A percentile compares a stretch with the other conserved stretches of the same genome.
Conservation (phyloP, 805 yeast species). For the Suhomyces sp. region DNA sequence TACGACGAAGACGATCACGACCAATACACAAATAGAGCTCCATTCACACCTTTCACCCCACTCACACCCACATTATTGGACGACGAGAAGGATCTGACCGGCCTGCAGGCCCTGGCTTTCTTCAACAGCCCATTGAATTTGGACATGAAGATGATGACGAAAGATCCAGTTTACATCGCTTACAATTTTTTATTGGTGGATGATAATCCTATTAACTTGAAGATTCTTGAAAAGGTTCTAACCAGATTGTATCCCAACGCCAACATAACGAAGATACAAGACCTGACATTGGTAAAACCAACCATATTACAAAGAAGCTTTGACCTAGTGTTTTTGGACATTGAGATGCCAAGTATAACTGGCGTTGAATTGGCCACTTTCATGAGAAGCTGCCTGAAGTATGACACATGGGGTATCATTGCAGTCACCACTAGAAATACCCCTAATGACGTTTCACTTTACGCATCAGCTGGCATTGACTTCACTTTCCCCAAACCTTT, state of each 20-base stretch:
- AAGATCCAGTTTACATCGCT: conserved; percentile 11
- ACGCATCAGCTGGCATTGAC: conserved; percentile 37
- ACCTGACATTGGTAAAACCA: conserved; percentile 26
- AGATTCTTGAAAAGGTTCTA: conserved; percentile 32
- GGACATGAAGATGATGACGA: conserved; percentile 6
- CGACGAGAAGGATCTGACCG: background rate
- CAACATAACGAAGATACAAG: conserved; percentile 24
- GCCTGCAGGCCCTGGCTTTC: conserved; percentile 1
- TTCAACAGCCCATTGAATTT: background rate
- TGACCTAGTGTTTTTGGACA: conserved; percentile 40
- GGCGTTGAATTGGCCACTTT: conserved; percentile 36
- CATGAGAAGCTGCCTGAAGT: conserved; percentile 7
- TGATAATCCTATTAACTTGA: conserved; percentile 41
- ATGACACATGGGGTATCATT: conserved; percentile 27
- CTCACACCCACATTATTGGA: conserved; percentile 5
- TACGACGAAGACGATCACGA: conserved; percentile 3
- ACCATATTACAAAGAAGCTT: conserved; percentile 14
- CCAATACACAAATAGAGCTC: background rate
- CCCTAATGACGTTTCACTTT: conserved; percentile 26
- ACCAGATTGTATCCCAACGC: conserved; percentile 33
- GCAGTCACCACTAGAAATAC: conserved; percentile 40
- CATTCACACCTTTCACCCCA: conserved; percentile 9
- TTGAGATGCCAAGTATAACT: conserved; percentile 43
- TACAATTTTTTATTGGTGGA: conserved; percentile 33
- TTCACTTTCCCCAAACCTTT: conserved; percentile 42